Conservation (phyloP, 148 eudicot genomes). For the Vaccinium vitisidaea region DNA sequence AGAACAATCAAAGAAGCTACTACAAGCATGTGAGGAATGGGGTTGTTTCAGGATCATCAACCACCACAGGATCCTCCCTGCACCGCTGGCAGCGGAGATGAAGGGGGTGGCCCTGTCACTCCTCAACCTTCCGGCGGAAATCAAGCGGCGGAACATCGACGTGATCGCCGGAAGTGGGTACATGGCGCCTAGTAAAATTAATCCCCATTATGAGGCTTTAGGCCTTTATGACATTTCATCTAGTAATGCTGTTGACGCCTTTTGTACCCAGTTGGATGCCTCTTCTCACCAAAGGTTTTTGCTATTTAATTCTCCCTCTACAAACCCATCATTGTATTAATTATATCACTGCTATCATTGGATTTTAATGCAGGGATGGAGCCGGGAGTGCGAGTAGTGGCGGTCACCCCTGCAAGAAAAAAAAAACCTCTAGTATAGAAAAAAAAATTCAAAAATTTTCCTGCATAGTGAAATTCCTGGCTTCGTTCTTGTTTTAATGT, state of each 20-base stretch:
- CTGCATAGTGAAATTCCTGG: too few relatives aligned
- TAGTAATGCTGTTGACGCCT: conserved; percentile 35
- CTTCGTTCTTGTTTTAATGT: too few relatives aligned
- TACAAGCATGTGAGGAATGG: conserved; percentile 53
- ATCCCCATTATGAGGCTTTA: conserved; percentile 61
- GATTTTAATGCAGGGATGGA: neutral
- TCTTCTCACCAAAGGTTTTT: conserved; percentile 52
- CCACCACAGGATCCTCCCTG: conserved; percentile 37
- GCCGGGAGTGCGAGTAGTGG: too few relatives aligned
- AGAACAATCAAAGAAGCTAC: conserved; percentile 29
- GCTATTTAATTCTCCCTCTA: neutral
- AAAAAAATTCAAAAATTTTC: too few relatives aligned
- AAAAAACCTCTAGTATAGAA: too few relatives aligned
- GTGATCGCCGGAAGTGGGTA: conserved; percentile 66
- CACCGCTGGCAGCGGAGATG: conserved; percentile 54
- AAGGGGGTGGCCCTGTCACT: conserved; percentile 39
- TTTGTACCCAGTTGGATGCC: conserved; percentile 53
- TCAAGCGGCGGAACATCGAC: conserved; percentile 52
- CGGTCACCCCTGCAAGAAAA: too few relatives aligned
- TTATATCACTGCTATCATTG: neutral
- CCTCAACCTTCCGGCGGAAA: conserved; percentile 57
- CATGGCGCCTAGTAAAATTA: conserved; percentile 40
- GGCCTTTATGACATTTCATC: conserved; percentile 57
- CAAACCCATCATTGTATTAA: neutral
- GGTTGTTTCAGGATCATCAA: conserved; percentile 67